Evolutionary conservation across 768 basidiomycete species (phyloP).

Genomic region (Pleurotus sapidus): DNA sequence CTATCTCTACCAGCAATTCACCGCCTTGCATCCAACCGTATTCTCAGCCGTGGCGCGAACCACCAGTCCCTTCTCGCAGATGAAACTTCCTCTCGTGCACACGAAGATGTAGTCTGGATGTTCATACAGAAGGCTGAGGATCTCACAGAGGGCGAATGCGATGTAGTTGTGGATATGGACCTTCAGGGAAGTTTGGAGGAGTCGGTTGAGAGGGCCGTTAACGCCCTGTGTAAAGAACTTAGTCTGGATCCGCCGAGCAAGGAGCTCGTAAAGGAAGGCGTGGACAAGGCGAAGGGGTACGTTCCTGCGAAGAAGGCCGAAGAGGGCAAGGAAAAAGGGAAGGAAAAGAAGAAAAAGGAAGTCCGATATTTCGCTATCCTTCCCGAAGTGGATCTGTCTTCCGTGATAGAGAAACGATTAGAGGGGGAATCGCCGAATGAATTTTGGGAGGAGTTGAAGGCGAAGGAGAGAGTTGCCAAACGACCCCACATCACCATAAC

Average conservation of each 20-base stretch:
- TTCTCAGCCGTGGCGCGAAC: slow-evolving; percentile 72
- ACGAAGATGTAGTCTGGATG: slow-evolving; percentile 81
- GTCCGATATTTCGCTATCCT: slow-evolving; percentile 80
- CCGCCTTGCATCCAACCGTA: slow-evolving; percentile 74
- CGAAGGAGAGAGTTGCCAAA: slow-evolving; percentile 42
- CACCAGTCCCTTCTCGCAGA: slow-evolving; percentile 82
- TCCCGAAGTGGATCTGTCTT: slow-evolving; percentile 64
- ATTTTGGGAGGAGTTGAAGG: slow-evolving; percentile 51
- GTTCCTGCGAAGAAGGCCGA: slow-evolving; percentile 35
- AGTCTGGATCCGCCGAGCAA: slow-evolving; percentile 49
- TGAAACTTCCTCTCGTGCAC: slow-evolving; percentile 35
- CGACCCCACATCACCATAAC: slow-evolving; percentile 87
- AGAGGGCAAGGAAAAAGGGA: slow-evolving; percentile 35
- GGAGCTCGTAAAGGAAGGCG: slow-evolving; percentile 55
- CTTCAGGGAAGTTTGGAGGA: slow-evolving; percentile 52
- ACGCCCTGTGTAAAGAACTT: slow-evolving; percentile 53
- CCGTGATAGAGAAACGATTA: slow-evolving; percentile 43
- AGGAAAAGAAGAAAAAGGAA: slow-evolving; percentile 20
- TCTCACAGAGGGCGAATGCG: slow-evolving; percentile 62
- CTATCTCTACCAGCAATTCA: slow-evolving; percentile 53
- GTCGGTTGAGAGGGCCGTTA: slow-evolving; percentile 55
- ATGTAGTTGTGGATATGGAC: slow-evolving; percentile 66
- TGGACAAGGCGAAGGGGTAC: slow-evolving; percentile 42
- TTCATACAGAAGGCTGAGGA: slow-evolving; percentile 69
- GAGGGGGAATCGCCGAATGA: slow-evolving; percentile 27